A percentile compares a stretch with the other conserved stretches of the same genome.
Evolutionary conservation across 1,139 yeast species (phyloP).

Genomic region (Trichomonascaceae sp.): DNA sequence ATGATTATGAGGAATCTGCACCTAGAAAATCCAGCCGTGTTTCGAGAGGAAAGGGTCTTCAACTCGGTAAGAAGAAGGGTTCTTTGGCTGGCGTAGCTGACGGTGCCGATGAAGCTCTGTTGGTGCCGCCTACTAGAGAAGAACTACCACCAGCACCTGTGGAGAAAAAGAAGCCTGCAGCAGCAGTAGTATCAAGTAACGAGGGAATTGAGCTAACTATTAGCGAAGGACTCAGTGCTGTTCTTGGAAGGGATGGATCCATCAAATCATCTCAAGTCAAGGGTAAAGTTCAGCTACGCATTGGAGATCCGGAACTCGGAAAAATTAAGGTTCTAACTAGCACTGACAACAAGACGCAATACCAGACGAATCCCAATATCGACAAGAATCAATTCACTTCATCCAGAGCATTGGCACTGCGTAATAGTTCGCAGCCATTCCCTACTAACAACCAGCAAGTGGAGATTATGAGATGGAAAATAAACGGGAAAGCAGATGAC

Average conservation of each 20-base stretch:
- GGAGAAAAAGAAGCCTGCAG: slow-evolving; percentile 11
- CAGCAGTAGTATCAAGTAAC: slow-evolving; percentile 37
- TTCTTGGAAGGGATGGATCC: slow-evolving; percentile 79
- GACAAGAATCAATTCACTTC: slow-evolving; percentile 66
- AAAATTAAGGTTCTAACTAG: slow-evolving; percentile 57
- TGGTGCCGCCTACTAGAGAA: slow-evolving; percentile 18
- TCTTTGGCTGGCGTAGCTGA: slow-evolving; percentile 40
- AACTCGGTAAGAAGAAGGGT: slow-evolving; percentile 61
- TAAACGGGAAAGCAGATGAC: slow-evolving; percentile 41
- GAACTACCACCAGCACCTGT: slow-evolving; percentile 13
- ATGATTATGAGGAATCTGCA: slow-evolving; percentile 18
- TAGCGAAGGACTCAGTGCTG: slow-evolving; percentile 73
- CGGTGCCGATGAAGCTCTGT: slow-evolving; percentile 27
- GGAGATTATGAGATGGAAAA: slow-evolving; percentile 83
- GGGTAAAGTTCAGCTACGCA: slow-evolving; percentile 86
- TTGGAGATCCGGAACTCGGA: slow-evolving; percentile 65
- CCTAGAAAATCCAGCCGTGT: slow-evolving; percentile 22
- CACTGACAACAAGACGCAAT: slow-evolving; percentile 42
- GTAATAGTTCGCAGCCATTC: slow-evolving; percentile 72
- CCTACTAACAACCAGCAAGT: slow-evolving; percentile 87
- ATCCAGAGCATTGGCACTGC: slow-evolving; percentile 58
- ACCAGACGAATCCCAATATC: slow-evolving; percentile 93
- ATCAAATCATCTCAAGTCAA: slow-evolving; percentile 69
- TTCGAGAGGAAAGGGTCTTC: slow-evolving; percentile 69
- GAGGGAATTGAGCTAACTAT: slow-evolving; percentile 75